Percentiles rank a stretch among this genome's conserved stretches.
phyloP scores from a whole-genome alignment of 2,329 filamentous ascomycete species.

The Tolypocladium pustulatum region DNA sequence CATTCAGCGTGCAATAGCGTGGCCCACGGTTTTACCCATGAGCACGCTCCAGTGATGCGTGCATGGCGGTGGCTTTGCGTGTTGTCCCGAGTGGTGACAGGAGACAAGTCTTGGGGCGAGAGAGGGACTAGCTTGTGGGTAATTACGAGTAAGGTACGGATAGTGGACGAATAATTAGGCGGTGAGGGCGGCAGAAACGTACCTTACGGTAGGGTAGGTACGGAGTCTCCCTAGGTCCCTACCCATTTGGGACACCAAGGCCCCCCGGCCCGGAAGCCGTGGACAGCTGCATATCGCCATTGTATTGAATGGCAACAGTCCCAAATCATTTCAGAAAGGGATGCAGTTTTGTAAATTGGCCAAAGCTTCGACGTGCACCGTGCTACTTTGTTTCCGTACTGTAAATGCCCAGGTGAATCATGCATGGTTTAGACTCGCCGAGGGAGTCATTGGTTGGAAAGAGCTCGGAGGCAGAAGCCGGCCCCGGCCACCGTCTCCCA shows the following conservation, averaged over 20 bases:
- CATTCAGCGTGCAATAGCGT: not conserved
- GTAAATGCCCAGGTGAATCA: not conserved
- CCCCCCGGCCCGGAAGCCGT: not conserved
- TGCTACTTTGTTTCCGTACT: not conserved
- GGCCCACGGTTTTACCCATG: not conserved
- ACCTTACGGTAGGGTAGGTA: no score
- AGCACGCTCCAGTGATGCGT: not conserved
- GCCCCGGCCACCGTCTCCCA: not conserved
- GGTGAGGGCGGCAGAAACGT: conserved; percentile 17
- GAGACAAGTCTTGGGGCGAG: not conserved
- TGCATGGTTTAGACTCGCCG: not conserved
- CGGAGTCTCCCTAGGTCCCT: no score
- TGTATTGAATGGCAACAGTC: not conserved
- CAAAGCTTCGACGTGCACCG: not conserved
- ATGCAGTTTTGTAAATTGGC: no score
- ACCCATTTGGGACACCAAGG: not conserved
- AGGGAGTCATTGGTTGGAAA: not conserved
- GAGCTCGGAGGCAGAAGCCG: not conserved
- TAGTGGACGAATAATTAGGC: conserved; percentile 19
- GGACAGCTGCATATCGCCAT: not conserved
- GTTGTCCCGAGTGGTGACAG: not conserved
- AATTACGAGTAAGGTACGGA: no score
- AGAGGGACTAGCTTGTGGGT: not conserved
- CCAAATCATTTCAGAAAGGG: not conserved
- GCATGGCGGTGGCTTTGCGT: not conserved